A percentile compares a stretch with the other conserved stretches of the same genome.
Evolutionary conservation across 768 basidiomycete genomes (phyloP).

Genomic region (Boletales sp.): DNA sequence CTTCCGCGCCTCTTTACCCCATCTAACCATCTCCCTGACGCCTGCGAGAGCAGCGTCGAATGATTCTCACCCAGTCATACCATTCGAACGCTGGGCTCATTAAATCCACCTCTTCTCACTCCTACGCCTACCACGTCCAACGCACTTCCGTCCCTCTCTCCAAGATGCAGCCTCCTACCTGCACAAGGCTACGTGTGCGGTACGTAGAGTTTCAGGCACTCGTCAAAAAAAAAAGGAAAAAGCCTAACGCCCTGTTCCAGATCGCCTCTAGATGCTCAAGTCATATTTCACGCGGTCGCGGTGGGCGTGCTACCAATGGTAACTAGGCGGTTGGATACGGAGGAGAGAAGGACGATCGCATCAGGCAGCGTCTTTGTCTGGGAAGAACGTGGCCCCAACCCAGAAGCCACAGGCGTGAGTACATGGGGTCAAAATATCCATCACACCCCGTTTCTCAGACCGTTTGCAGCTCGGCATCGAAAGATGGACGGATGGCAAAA

Average conservation of each 20-base stretch:
- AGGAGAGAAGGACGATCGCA: slow-evolving; percentile 66
- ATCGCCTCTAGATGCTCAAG: slow-evolving; percentile 62
- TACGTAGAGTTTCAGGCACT: slow-evolving; percentile 8
- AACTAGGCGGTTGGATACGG: slow-evolving; percentile 67
- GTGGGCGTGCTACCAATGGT: slow-evolving; percentile 60
- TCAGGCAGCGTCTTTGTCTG: slow-evolving; percentile 78
- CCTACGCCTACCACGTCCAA: slow-evolving; percentile 16
- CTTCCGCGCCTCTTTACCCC: slow-evolving; percentile 7
- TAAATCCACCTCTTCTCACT: slow-evolving; percentile 27
- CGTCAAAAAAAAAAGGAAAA: not conserved
- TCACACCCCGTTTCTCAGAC: slow-evolving; percentile 7
- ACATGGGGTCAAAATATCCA: not conserved
- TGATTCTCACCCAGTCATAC: slow-evolving; percentile 25
- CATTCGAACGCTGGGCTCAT: slow-evolving; percentile 20
- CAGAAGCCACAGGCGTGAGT: slow-evolving; percentile 64
- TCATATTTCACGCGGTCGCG: slow-evolving; percentile 71
- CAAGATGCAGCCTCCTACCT: slow-evolving; percentile 67
- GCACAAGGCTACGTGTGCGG: slow-evolving; percentile 55
- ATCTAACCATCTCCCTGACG: slow-evolving; percentile 8
- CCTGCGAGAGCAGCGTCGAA: slow-evolving; percentile 18
- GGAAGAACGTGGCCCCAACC: slow-evolving; percentile 72
- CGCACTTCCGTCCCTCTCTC: slow-evolving; percentile 10
- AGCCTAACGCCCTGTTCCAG: slow-evolving; percentile 22
- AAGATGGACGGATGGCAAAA: slow-evolving; percentile 76
- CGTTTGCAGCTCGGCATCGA: slow-evolving; percentile 62